Evolutionary conservation across 169 alveolate genomes (phyloP), one percentile per base, ranked within the genome.

Genomic region (Plasmodium fragile): DNA sequence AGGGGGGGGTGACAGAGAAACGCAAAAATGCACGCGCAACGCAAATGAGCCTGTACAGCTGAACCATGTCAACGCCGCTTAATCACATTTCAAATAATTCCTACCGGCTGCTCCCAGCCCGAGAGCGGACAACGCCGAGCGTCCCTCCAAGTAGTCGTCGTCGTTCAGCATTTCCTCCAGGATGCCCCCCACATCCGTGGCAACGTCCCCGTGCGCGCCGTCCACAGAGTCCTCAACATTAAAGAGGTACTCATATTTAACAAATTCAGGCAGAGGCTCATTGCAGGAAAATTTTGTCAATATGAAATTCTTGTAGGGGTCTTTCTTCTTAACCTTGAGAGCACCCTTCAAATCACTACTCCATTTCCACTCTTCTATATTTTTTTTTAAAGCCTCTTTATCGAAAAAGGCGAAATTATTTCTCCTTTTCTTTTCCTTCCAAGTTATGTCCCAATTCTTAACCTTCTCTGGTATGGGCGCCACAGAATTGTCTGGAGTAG

Each of bases 311-410:
- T 92, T 94, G 55, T 95, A 85, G 7, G 97, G 97, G 73, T 96
- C 97, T 28, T 96, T 77, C 49, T 95, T 82, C 49, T 95, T 96
- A 49, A 96, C 96, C 81, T 96, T 96, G 36, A 96, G 81, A 13
- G 98, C 90, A 0, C 98, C 98, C 45, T 96, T 94, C 18, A 96
- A 79, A 32, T 93, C 96, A n/a, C 96, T 83, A 11, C 97, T 95
- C 98, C 98, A 96, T 84, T 96, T 96, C 98, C 98, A 96, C 36
- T 94, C 95, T 85, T 95, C 93, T 11, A 96, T 95, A 92, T 94
- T 92, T 82, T 95, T 95, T 92, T 92, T 81, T 95, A 95, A 94
- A 36, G 82, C 92, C 18, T 92, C 97, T 96, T 95, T 73, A 22
- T 89, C 89, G 34, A 82, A 80, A 8, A 30, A 32, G 10, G 90